Conservation (phyloP, 2,329 filamentous ascomycete species). For the Aspergillus awamori region DNA sequence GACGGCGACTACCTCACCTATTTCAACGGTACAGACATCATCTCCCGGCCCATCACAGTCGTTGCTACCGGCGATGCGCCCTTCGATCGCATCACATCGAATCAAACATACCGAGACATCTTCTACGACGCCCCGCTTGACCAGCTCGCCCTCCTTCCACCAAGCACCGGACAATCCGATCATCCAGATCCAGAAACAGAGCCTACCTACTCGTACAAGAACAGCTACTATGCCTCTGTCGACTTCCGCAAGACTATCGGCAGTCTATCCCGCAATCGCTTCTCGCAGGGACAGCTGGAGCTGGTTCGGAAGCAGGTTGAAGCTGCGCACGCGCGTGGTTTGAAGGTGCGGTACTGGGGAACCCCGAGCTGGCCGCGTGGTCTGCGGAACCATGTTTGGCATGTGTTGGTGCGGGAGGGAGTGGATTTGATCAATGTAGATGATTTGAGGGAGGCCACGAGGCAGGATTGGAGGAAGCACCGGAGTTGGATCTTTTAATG, state of each 20-base stretch:
- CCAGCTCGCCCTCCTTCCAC: slow-evolving; percentile 9
- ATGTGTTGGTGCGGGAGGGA: slow-evolving; percentile 57
- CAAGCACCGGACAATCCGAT: not conserved
- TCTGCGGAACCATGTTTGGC: slow-evolving; percentile 60
- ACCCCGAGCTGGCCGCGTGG: slow-evolving; percentile 60
- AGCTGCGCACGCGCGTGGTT: slow-evolving; percentile 54
- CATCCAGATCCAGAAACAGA: not conserved
- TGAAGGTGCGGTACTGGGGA: slow-evolving; percentile 65
- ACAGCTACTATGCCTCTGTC: slow-evolving; percentile 68
- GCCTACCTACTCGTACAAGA: slow-evolving; percentile 52
- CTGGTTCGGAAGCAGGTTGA: slow-evolving; percentile 51
- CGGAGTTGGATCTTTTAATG: slow-evolving; percentile 17
- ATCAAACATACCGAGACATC: slow-evolving; percentile 49
- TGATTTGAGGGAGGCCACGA: slow-evolving; percentile 55
- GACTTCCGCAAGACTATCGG: slow-evolving; percentile 61
- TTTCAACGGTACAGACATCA: slow-evolving; percentile 43
- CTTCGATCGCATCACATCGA: slow-evolving; percentile 41
- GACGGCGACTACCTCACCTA: slow-evolving; percentile 48
- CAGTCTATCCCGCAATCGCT: slow-evolving; percentile 47
- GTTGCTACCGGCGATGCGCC: slow-evolving; percentile 54
- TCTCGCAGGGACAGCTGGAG: slow-evolving; percentile 51
- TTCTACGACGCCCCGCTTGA: slow-evolving; percentile 55
- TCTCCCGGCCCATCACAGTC: slow-evolving; percentile 49
- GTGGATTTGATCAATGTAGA: slow-evolving; percentile 66
- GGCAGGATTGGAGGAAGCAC: slow-evolving; percentile 41